Base-by-base conservation (phyloP, 208 protist species). In the Acanthamoeba culbertsoni region DNA sequence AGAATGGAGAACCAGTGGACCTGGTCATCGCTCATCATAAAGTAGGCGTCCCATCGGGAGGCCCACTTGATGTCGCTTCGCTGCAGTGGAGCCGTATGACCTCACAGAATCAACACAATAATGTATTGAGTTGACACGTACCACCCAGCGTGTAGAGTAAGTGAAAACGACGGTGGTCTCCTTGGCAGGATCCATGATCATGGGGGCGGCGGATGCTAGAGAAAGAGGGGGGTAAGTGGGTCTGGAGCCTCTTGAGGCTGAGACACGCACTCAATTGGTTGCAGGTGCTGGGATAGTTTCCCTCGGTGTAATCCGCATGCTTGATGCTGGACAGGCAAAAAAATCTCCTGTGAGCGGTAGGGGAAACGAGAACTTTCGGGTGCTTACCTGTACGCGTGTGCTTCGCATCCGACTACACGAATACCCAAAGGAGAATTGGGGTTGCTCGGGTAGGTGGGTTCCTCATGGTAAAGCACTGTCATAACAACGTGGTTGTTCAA, bases 11-110 rank as follows among this genome's bases (percentile, higher is more conserved):
- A 97, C 97, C 98, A 98, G 96, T 99, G 99, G 59, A 98, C 97
- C 33, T 96, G 93, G 0, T 94, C 94, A 65, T 97, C 96, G 0
- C 96, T 96, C 92, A 97, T 96, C 71, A 98, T 97, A 48, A 99
- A 97, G 94, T 99, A 99, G 26, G 95, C 94, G 89, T 99, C 99
- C 99, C 99, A 99, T 16, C 99, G 98, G 33, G 98, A 98, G 5
- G 98, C 97, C 99, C 99, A 99, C 37, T 96, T 59, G 28, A 99
- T 88, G 37, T 79, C 68, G 16, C 18, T 31, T 20, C 33, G 14
- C 68, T 79, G 26, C 31, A n/a, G 20, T n/a, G n/a, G n/a, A n/a
- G n/a, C n/a, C n/a, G n/a, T n/a, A n/a, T n/a, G n/a, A n/a, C n/a
- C n/a, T n/a, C n/a, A n/a, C n/a, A n/a, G n/a, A n/a, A 79, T 12